Evolutionary conservation across 495 filamentous ascomycete species (phyloP), one percentile per base, ranked within the genome.

Genomic region (Bacidia gigantensis): DNA sequence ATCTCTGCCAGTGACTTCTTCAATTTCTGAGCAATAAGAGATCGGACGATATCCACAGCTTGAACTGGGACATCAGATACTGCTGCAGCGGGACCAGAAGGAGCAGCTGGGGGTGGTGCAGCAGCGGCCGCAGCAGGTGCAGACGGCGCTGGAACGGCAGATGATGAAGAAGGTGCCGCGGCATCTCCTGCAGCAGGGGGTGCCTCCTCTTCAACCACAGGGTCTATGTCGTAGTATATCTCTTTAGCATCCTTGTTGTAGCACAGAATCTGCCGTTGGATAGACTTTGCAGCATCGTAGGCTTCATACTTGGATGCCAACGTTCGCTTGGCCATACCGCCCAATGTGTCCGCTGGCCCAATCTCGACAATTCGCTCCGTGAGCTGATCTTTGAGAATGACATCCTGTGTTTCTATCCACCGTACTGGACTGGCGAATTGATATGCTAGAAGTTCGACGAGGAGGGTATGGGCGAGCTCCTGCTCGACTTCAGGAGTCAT

Each of bases 321-420:
- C 26, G 92, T 99, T 55, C 92, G 78, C 70, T 89, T 92, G 45
- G 92, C 92, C 92, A 99, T 99, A 44, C 84, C 89, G 62, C 92
- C 90, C 24, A 99, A 76, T n/a, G 92, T 99, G 67, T 99, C 92
- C 56, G 90, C 89, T 9, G 92, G 92, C 60, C 92, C 92, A 63
- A 99, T 83, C 67, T 99, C 92, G 56, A 99, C 92, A 58, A 99
- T 89, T 57, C 93, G 82, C 75, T 99, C 92, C 17, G 92, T 94
- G 42, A 81, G 81, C 69, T 95, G 90, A 66, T 97, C 89, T 41
- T 81, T 89, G 40, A 99, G 85, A 60, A 99, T 87, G 50, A 99
- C 93, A 88, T 99, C 92, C 71, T 99, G 92, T 7, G 92, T 97
- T 70, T 97, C 92, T 67, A 99, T 99, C 78, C 92, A 99, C 80